Evolutionary conservation across 306 rosid genomes (phyloP), one percentile per base, ranked within the genome.

Genomic region (Amphicarpaea edgeworthii): DNA sequence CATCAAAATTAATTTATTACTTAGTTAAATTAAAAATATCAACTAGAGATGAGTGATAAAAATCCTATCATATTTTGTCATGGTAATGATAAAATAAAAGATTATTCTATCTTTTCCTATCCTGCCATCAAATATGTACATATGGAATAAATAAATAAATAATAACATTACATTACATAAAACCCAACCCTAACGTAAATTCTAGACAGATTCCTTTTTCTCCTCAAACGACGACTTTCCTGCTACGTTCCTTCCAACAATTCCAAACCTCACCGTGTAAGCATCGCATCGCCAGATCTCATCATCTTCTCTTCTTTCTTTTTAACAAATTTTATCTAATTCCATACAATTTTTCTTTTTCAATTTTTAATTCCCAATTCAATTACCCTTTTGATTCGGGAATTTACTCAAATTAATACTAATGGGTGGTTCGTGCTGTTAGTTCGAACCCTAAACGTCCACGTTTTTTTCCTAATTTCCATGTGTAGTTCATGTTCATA

Each of bases 261-360:
- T 58, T 58, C 12, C 45, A 60, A 60, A 10, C 7, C 68, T n/a
- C 45, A 62, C 21, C 68, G 9, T 16, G 67, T 45, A 55, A 12
- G 32, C 64, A 19, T 55, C 19, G 46, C 12, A 10, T 21, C 26
- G 43, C 46, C 55, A 66, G 79, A 80, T 80, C 83, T 73, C 46
- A 65, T 32, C 9, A 32, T 2, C 6, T 51, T 24, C 14, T 24
- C 14, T 16, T 23, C 14, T 17, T 26, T 17, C 7, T 15, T 28
- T 16, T 16, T 24, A 7, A 23, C 26, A 40, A 3, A 15, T 73
- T 73, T 32, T 7, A 59, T 73, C 11, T 8, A 20, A 26, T 42
- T 73, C 45, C 4, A 4, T 28, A 41, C n/a, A 23, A 26, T 0
- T 9, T 12, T 41, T 57, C 4, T 8, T 57, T 9, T 37, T 53